Evolutionary conservation across 2,329 filamentous ascomycete genomes (phyloP), one percentile per base, ranked within the genome.

Genomic region (Cladosporium halotolerans): DNA sequence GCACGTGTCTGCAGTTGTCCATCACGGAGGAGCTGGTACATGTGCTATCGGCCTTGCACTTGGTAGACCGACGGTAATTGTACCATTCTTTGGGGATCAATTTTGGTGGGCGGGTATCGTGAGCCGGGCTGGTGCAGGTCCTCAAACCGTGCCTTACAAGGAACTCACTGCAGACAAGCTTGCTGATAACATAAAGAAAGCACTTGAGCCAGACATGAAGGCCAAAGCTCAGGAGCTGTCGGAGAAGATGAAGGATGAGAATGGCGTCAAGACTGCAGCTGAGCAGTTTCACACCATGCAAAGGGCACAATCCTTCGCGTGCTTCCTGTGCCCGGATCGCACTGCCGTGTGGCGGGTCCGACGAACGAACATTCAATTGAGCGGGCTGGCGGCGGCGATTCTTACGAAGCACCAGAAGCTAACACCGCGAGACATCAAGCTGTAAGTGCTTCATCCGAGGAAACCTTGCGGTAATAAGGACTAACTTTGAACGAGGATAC

Each of bases 281-380:
- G 63, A 70, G 33, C 72, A 68, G 1, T 79, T 79, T 53, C 73
- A 79, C 58, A 69, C 63, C 5, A 64, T 68, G 52, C 72, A 95
- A 0, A 73, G 86, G 48, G 67, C 83, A 4, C 79, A 86, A 55
- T 75, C 74, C 13, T 65, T 93, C 54, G 76, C 85, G 53, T 95
- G 89, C 66, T 78, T 80, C 8, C 63, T 95, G 19, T 78, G 82
- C 19, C 87, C 88, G 0, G 79, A 78, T 48, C 78, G 83, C 36
- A 77, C 81, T 1, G 89, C 90, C 0, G 83, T 85, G 0, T 95
- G 89, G 89, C 79, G 83, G 23, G 74, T 93, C 3, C 82, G 82
- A 60, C 77, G 82, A 38, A 88, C 83, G 0, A 74, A 85, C 55
- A 76, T 86, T 14, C 77, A 76, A 2, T 71, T 95, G 10, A 91